Evolutionary conservation across 306 rosid genomes (phyloP), one percentile per base, ranked within the genome.

Genomic region (Cicer arietinum): DNA sequence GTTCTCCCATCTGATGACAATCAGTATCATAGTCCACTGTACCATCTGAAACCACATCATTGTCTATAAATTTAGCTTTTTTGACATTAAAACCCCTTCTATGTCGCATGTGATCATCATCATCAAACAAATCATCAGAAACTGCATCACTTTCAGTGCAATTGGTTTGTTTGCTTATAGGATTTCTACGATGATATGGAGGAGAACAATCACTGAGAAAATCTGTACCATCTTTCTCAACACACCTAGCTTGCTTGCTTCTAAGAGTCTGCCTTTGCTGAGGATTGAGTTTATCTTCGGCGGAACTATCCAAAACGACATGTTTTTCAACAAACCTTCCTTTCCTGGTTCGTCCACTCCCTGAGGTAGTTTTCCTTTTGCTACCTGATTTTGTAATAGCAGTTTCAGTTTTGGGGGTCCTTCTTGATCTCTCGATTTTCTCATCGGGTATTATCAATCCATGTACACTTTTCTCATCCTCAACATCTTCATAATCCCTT

Each of bases 311-410:
- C 0, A 83, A 87, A 71, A 58, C 67, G 20, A 44, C 79, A 54
- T 78, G 81, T 67, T 66, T 85, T 52, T 77, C 84, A 60, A 53
- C 22, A 72, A 73, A 67, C 81, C 81, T 86, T 42, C 80, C 83
- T 85, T 88, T 94, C 90, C 90, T 84, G 72, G 75, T 61, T 57
- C 77, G 63, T 62, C 72, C 81, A 40, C 80, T 77, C 58, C 82
- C 85, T 17, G 25, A 74, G 30, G 79, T 46, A 84, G 71, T 77
- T 78, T 92, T 95, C 87, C 99, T 92, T 87, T 95, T 95, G 85
- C 90, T 84, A 48, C 82, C 77, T 41, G 81, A 84, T 73, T 90
- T 90, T 83, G 81, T 85, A 57, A 20, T 25, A 54, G 67, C 78
- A 46, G 77, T 59, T 81, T 85, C 85, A 44, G 64, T 76, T 81